A percentile compares a stretch with the other conserved stretches of the same genome.
phyloP scores from a whole-genome alignment of 2,329 filamentous ascomycete species.

The Leptographium procerum region DNA sequence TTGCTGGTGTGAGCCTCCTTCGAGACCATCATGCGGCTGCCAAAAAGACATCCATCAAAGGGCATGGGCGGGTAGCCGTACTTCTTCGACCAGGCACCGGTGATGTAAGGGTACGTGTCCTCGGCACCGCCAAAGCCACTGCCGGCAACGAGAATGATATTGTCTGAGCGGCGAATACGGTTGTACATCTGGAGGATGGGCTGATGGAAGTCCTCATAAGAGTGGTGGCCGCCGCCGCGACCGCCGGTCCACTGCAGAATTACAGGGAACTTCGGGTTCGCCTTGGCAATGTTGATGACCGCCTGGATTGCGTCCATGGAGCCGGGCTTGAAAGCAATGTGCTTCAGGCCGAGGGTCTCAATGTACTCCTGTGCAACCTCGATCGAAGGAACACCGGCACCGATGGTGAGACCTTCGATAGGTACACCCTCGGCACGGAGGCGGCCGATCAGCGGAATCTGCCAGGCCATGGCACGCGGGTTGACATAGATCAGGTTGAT shows the following conservation, averaged over 20 bases:
- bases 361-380: constrained; percentile 93
- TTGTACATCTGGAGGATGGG: constrained; percentile 86
- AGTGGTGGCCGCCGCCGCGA: constrained; percentile 87
- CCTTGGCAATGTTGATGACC: constrained; percentile 85
- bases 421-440: constrained; percentile 77
- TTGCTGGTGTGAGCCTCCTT: constrained; percentile 85
- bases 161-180: constrained; percentile 72
- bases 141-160: constrained; percentile 80
- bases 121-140: constrained; percentile 86
- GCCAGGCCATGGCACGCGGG: constrained; percentile 82
- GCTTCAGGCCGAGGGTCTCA: constrained; percentile 80
- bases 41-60: constrained; percentile 83
- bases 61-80: constrained; percentile 89
- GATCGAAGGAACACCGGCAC: constrained; percentile 85
- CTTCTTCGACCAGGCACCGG: constrained; percentile 75
- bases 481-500: constrained; percentile 89
- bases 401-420: constrained; percentile 85
- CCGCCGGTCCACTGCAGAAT: constrained; percentile 93
- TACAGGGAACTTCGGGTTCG: constrained; percentile 88
- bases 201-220: constrained; percentile 89
- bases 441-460: constrained; percentile 72
- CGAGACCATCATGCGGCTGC: constrained; percentile 88
- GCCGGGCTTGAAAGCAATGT: constrained; percentile 90
- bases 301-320: constrained; percentile 79
- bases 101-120: constrained; percentile 87